Conservation (phyloP, 345 rosid species). For the Microthlaspi erraticum region DNA sequence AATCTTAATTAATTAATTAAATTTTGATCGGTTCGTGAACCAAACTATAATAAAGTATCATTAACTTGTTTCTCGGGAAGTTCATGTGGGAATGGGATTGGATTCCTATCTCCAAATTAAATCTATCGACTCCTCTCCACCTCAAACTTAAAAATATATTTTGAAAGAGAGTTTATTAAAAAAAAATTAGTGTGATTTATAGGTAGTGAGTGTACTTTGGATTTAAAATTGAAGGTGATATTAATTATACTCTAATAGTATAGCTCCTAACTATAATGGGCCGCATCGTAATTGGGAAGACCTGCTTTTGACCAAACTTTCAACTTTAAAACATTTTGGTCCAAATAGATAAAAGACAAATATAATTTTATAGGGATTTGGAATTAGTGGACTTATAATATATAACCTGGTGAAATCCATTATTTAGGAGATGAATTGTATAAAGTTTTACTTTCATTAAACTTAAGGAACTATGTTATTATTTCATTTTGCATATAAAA, state of each 20-base stretch:
- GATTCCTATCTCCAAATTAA: slow-evolving; percentile 45
- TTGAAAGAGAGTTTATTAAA: slow-evolving; percentile 9
- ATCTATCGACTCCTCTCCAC: slow-evolving; percentile 35
- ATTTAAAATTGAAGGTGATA: slow-evolving; percentile 5
- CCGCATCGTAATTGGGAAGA: slow-evolving; percentile 44
- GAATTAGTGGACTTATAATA: slow-evolving; percentile 17
- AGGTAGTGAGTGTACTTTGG: slow-evolving; percentile 4
- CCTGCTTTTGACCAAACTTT: slow-evolving; percentile 49
- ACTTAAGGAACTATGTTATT: background rate
- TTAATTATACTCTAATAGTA: background rate
- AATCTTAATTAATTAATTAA: slow-evolving; percentile 5
- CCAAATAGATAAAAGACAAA: slow-evolving; percentile 37
- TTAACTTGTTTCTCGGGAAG: slow-evolving; percentile 49
- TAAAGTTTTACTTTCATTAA: background rate
- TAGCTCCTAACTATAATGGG: slow-evolving; percentile 41
- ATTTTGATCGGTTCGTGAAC: slow-evolving; percentile 44
- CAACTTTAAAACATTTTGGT: slow-evolving; percentile 43
- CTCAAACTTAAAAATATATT: background rate
- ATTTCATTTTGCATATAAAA: too few relatives aligned
- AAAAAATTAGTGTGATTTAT: slow-evolving; percentile 16
- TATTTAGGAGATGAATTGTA: slow-evolving; percentile 1
- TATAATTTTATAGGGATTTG: slow-evolving; percentile 30
- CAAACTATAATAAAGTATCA: slow-evolving; percentile 32
- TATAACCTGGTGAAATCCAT: slow-evolving; percentile 20
- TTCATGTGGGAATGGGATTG: slow-evolving; percentile 23